phyloP scores from a whole-genome alignment of 176 grass and related monocot species.

The Areca catechu region DNA sequence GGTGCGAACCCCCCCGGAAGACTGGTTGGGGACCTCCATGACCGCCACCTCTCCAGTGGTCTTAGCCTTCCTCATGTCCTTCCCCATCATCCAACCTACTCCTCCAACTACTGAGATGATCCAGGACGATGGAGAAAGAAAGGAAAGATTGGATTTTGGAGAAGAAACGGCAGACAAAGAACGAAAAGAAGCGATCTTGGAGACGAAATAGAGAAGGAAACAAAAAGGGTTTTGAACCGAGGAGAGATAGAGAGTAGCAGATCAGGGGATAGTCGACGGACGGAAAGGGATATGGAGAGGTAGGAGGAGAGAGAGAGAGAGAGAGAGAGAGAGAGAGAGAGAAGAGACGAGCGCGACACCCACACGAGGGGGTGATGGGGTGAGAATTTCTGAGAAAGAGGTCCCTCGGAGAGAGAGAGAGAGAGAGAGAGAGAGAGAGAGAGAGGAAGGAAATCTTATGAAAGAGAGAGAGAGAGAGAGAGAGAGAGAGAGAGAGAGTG shows the following conservation, averaged over 20 bases:
- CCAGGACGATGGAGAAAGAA: no score
- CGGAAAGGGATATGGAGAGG: no score
- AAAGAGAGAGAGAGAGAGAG: neutral
- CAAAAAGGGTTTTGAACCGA: no score
- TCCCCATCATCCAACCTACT: slow-evolving; percentile 9
- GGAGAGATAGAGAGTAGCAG: no score
- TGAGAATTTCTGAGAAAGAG: slow-evolving; percentile 3
- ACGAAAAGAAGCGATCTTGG: no score
- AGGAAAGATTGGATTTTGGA: no score
- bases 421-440: neutral
- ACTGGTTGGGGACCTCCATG: slow-evolving; percentile 15
- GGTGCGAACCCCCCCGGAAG: slow-evolving; percentile 14
- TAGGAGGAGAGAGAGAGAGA: no score
- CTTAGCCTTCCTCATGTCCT: slow-evolving; percentile 12
- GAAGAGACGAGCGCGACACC: neutral
- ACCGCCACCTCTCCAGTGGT: slow-evolving; percentile 1
- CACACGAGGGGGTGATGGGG: neutral
- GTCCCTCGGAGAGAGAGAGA: neutral
- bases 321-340: no score
- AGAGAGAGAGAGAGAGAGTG: neutral
- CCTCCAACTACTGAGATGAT: no score
- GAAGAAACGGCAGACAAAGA: no score
- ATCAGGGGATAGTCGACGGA: no score
- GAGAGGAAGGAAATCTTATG: neutral
- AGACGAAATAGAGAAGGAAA: no score